Evolutionary conservation across 805 yeast species (phyloP).

Genomic region (Myxozyma udenii): DNA sequence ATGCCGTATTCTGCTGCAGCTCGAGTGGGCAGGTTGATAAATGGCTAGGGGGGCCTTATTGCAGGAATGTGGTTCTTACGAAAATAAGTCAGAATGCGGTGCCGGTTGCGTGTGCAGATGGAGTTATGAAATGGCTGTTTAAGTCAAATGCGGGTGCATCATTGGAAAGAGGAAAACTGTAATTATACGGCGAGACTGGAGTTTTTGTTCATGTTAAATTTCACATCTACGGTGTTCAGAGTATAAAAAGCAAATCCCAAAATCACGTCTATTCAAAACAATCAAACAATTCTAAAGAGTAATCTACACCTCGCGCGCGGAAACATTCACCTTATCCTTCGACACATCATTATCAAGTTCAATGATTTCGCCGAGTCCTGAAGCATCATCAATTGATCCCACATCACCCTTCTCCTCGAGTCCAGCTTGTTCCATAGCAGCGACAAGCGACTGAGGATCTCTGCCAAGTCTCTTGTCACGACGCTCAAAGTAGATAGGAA

Average conservation of each 20-base stretch:
- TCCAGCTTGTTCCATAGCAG: conserved; percentile 2
- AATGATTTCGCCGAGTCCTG: too few relatives aligned
- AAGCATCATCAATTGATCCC: too few relatives aligned
- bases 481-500: conserved; percentile 12
- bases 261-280: too few relatives aligned
- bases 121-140: background rate
- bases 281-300: too few relatives aligned
- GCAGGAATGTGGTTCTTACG: background rate
- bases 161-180: too few relatives aligned
- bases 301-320: too few relatives aligned
- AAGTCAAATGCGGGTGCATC: background rate
- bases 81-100: background rate
- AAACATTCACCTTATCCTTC: too few relatives aligned
- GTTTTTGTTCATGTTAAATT: too few relatives aligned
- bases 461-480: conserved; percentile 16
- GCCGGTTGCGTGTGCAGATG: background rate
- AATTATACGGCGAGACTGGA: too few relatives aligned
- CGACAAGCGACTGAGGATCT: conserved; percentile 3
- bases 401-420: conserved; percentile 5
- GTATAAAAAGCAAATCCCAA: too few relatives aligned
- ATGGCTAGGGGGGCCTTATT: background rate
- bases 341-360: too few relatives aligned
- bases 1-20: background rate
- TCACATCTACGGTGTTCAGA: too few relatives aligned
- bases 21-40: background rate